Evolutionary conservation across 2,329 filamentous ascomycete genomes (phyloP).

Genomic region (Fusarium sp.): DNA sequence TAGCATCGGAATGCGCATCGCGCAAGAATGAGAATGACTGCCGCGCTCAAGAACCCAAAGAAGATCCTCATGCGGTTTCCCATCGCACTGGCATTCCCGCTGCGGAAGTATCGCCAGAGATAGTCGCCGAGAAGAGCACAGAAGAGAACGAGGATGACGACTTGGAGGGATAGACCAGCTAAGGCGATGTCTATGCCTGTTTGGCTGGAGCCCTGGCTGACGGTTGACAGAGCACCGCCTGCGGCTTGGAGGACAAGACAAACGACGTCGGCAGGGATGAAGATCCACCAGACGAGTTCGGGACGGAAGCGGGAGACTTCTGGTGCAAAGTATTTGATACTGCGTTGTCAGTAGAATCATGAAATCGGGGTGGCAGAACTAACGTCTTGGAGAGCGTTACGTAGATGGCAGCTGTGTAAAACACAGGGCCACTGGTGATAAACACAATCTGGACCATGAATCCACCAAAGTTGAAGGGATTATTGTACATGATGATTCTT

Average conservation of each 20-base stretch:
- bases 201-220: slow-evolving; percentile 56
- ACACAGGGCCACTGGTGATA: slow-evolving; percentile 53
- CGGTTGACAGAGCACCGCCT: slow-evolving; percentile 61
- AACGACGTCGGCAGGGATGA: slow-evolving; percentile 63
- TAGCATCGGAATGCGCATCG: slow-evolving; percentile 71
- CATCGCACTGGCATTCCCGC: slow-evolving; percentile 24
- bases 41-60: slow-evolving; percentile 59
- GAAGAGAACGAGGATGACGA: slow-evolving; percentile 64
- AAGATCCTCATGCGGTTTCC: slow-evolving; percentile 52
- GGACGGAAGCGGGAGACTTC: slow-evolving; percentile 54
- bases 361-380: background rate
- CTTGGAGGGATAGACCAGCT: slow-evolving; percentile 67
- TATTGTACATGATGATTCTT: slow-evolving; percentile 63
- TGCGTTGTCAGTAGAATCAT: slow-evolving; percentile 9
- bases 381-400: slow-evolving; percentile 61
- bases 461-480: slow-evolving; percentile 65
- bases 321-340: slow-evolving; percentile 52
- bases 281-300: slow-evolving; percentile 54
- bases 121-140: slow-evolving; percentile 58
- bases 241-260: slow-evolving; percentile 65
- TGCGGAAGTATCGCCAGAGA: slow-evolving; percentile 51
- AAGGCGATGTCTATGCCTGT: slow-evolving; percentile 50
- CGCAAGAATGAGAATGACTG: slow-evolving; percentile 68
- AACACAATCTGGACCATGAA: slow-evolving; percentile 70
- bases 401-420: slow-evolving; percentile 69